These are phyloP conservation scores for Helotiales sp. DNA, from an alignment of 2,329 filamentous ascomycete genomes.

Conservation along the genomic window DNA sequence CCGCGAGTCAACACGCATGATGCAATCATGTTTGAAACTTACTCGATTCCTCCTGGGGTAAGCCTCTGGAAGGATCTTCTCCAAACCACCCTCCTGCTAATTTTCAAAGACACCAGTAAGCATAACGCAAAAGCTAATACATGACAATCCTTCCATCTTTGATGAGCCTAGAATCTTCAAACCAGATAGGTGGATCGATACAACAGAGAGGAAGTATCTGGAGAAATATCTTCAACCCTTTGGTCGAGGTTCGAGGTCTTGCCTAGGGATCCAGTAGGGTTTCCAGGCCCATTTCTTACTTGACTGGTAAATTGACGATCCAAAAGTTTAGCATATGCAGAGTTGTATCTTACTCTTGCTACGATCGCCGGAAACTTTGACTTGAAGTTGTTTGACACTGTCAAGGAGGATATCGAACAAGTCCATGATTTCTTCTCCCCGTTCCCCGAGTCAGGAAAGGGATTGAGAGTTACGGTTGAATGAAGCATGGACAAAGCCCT, in stretches of 20 bases:
- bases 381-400: constrained; percentile 23
- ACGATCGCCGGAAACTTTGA: constrained; percentile 23
- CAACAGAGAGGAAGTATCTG: constrained; percentile 17
- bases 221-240: constrained; percentile 28
- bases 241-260: constrained; percentile 20
- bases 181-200: constrained; percentile 29
- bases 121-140: constrained; percentile 28
- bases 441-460: constrained; percentile 19
- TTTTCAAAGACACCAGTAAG: constrained; percentile 27
- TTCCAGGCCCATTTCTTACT: not conserved
- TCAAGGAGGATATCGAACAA: constrained; percentile 23
- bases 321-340: constrained; percentile 28
- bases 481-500: too few species aligned
- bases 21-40: constrained; percentile 21
- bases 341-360: constrained; percentile 29
- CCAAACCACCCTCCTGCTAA: not conserved
- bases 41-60: constrained; percentile 20
- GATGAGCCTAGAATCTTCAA: constrained; percentile 23
- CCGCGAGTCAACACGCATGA: constrained; percentile 27
- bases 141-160: constrained; percentile 29
- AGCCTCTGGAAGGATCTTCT: not conserved
- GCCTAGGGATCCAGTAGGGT: constrained; percentile 26
- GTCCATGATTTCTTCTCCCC: constrained; percentile 28
- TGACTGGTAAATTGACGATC: constrained; percentile 13
- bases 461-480: constrained; percentile 13